Base-by-base conservation (phyloP, 768 basidiomycete species). In the Gymnopilus dilepis region DNA sequence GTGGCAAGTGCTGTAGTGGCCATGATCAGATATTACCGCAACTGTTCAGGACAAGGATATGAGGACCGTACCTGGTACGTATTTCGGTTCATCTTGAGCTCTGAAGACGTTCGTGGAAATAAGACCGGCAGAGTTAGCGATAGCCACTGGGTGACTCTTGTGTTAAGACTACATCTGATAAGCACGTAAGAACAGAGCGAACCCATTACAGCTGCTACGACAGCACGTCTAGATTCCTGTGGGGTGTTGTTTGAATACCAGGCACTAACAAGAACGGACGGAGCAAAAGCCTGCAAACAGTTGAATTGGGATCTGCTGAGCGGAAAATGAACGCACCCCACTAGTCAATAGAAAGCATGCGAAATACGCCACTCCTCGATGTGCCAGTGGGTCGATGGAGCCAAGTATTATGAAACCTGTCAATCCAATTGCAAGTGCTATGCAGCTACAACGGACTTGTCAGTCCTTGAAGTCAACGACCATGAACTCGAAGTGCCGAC, bases 81-180 rank as follows among this genome's bases (percentile, higher is more conserved):
- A 84, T 65, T 75, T 79, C 0, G 82, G 83, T 62, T 80, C 83
- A 61, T 84, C 82, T 66, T 82, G 69, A 9, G 80, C 78, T 55
- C 77, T 76, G 69, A 84, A 84, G 8, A 84, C 81, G 64, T 85
- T 84, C 30, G 81, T 81, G 1, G 81, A 81, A 58, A 83, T 80
- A 12, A 85, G 65, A 22, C 84, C 83, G 56, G 81, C 74, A 33
- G 78, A 77, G 63, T 83, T 83, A 21, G 81, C 81, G 59, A 83
- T 73, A 0, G 78, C 82, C 57, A 83, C 80, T 83, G 38, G 19
- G 41, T 17, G 48, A 40, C 63, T 40, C 2, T 8, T 40, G 31
- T 53, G 21, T n/a, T 58, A 33, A 51, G 33, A 15, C 22, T 55
- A 11, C 13, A 22, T 42, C 5, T 45, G 11, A 7, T 19, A 15